A percentile compares a stretch with the other conserved stretches of the same genome.
Evolutionary conservation across 768 basidiomycete species (phyloP).

Genomic region (Lyophyllum decastes): DNA sequence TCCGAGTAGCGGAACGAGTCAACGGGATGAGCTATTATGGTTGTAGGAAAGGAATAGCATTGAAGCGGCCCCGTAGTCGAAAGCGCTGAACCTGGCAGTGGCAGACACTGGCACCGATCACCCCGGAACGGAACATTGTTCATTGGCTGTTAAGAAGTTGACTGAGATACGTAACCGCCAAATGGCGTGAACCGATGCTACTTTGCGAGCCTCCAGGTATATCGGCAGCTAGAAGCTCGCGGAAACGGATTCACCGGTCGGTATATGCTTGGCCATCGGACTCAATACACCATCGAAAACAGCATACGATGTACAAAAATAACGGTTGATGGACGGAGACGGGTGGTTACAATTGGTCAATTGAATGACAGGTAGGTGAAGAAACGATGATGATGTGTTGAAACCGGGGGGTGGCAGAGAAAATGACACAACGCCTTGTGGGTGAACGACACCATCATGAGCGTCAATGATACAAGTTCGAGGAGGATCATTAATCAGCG

Average conservation of each 20-base stretch:
- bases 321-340: not conserved
- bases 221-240: not conserved
- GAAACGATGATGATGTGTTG: conserved; percentile 5
- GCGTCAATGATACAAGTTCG: conserved; percentile 9
- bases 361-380: not conserved
- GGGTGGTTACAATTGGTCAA: not conserved
- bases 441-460: conserved; percentile 7
- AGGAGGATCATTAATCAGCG: conserved; percentile 13
- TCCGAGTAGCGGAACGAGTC: not conserved
- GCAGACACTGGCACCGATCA: conserved; percentile 5
- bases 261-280: not conserved
- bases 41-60: not conserved
- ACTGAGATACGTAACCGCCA: not conserved
- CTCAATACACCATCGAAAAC: not conserved
- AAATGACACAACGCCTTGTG: not conserved
- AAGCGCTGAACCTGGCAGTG: not conserved
- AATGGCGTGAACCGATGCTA: not conserved
- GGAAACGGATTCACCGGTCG: not conserved
- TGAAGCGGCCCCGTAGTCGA: not conserved
- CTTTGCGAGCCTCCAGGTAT: conserved; percentile 2
- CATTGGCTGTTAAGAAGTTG: not conserved
- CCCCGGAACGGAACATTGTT: conserved; percentile 7
- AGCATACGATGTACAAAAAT: not conserved
- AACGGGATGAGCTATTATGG: conserved; percentile 1
- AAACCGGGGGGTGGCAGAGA: conserved; percentile 15